Conservation (phyloP, 139 green algal genomes). For the Protoeuglena noctilucae region DNA sequence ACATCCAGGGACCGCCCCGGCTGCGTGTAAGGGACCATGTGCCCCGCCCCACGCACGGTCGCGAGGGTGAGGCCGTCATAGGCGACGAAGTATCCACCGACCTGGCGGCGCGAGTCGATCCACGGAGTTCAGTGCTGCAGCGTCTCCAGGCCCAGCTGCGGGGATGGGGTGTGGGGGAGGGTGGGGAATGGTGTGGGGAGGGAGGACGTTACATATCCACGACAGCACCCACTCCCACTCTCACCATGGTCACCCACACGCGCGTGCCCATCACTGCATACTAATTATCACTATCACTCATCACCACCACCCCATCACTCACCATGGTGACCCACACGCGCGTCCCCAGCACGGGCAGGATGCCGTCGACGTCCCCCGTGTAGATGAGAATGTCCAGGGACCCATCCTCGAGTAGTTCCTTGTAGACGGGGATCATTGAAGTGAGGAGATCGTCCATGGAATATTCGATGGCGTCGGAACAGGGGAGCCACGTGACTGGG, state of each 20-base stretch:
- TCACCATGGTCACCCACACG: too few species aligned
- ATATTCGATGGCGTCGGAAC: neutral
- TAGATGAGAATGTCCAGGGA: neutral
- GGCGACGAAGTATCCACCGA: conserved; percentile 12
- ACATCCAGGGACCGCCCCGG: conserved; percentile 10
- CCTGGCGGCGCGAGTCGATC: conserved; percentile 6
- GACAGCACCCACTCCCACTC: too few species aligned
- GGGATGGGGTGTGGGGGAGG: too few species aligned
- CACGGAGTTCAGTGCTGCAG: conserved; percentile 9
- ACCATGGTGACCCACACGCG: conserved; percentile 14
- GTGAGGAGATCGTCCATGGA: neutral
- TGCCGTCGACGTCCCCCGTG: conserved; percentile 13
- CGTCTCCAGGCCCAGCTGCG: conserved; percentile 5
- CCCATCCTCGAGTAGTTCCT: neutral
- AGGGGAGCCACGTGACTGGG: too few species aligned
- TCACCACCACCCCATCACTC: too few species aligned
- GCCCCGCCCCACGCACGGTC: conserved; percentile 15
- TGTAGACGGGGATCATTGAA: neutral
- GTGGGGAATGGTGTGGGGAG: too few species aligned
- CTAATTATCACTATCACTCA: too few species aligned
- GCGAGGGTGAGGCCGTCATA: conserved; percentile 18
- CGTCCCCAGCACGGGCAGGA: conserved; percentile 21
- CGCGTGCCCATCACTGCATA: too few species aligned
- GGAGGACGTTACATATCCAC: too few species aligned
- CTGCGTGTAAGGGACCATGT: conserved; percentile 17